phyloP scores from a whole-genome alignment of 768 basidiomycete species.

The Mycena galopus region DNA sequence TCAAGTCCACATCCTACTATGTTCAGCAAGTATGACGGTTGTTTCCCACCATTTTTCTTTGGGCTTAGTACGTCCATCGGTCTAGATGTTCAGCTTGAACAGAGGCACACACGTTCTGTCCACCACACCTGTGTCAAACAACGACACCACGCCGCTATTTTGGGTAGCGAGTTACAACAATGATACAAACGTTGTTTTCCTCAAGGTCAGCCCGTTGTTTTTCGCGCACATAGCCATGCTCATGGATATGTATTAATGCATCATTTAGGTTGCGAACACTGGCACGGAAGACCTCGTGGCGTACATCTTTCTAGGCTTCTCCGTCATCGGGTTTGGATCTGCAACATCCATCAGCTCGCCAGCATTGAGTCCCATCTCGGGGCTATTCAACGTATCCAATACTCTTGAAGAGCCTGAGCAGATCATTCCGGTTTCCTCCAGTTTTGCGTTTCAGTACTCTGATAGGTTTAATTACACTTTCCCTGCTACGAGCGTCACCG shows the following conservation, averaged over 20 bases:
- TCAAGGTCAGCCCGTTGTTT: constrained; percentile 43
- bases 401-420: constrained; percentile 47
- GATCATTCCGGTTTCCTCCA: constrained; percentile 47
- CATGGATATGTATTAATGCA: background rate
- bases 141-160: constrained; percentile 47
- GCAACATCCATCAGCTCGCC: constrained; percentile 46
- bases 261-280: constrained; percentile 47
- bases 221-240: background rate
- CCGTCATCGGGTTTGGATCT: constrained; percentile 41
- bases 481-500: constrained; percentile 50
- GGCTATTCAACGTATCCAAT: constrained; percentile 49
- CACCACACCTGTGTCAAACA: constrained; percentile 44
- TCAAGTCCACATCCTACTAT: constrained; percentile 54
- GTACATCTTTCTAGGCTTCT: constrained; percentile 48
- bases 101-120: constrained; percentile 49
- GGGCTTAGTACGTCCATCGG: background rate
- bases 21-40: constrained; percentile 49
- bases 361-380: constrained; percentile 47
- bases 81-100: constrained; percentile 53
- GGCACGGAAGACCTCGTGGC: constrained; percentile 47
- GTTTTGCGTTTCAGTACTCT: constrained; percentile 44
- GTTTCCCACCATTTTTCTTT: background rate
- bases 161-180: constrained; percentile 53
- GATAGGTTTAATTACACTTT: constrained; percentile 51
- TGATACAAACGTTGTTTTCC: constrained; percentile 47